These are phyloP conservation scores for Camellia japonica DNA, from an alignment of 148 eudicot genomes.

Conservation along the genomic window DNA sequence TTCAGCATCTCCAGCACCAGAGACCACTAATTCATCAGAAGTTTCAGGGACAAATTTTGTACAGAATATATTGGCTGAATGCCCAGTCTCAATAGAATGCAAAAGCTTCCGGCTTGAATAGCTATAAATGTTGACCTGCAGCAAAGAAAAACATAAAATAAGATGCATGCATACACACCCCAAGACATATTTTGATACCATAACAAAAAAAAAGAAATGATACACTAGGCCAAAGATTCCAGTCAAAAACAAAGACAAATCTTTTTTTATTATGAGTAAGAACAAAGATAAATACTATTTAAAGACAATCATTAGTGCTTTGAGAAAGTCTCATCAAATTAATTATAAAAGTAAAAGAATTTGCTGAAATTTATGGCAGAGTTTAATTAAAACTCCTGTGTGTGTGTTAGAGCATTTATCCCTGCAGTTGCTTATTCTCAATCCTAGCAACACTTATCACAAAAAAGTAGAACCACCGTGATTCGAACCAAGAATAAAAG, in stretches of 20 bases:
- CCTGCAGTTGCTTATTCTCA: not conserved
- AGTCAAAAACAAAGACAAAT: not conserved
- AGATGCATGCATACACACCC: conserved; percentile 8
- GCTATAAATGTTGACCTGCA: conserved; percentile 79
- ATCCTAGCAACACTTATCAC: not conserved
- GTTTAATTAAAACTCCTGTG: not conserved
- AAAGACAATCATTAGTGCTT: not conserved
- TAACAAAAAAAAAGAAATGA: not conserved
- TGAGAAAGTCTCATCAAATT: not conserved
- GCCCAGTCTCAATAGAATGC: conserved; percentile 85
- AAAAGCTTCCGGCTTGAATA: conserved; percentile 68
- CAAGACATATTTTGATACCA: not conserved
- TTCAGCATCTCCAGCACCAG: conserved; percentile 98
- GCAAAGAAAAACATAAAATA: conserved; percentile 10
- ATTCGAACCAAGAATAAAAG: not conserved
- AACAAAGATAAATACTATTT: not conserved
- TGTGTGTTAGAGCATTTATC: not conserved
- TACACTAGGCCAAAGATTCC: not conserved
- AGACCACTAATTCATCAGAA: conserved; percentile 81
- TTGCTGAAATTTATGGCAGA: not conserved
- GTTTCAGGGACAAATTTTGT: conserved; percentile 96
- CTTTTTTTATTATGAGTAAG: not conserved
- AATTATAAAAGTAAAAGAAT: not conserved
- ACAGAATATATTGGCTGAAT: conserved; percentile 88
- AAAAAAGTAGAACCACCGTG: not conserved